Evolutionary conservation across 495 filamentous ascomycete species (phyloP).

Genomic region (Cetradonia linearis): DNA sequence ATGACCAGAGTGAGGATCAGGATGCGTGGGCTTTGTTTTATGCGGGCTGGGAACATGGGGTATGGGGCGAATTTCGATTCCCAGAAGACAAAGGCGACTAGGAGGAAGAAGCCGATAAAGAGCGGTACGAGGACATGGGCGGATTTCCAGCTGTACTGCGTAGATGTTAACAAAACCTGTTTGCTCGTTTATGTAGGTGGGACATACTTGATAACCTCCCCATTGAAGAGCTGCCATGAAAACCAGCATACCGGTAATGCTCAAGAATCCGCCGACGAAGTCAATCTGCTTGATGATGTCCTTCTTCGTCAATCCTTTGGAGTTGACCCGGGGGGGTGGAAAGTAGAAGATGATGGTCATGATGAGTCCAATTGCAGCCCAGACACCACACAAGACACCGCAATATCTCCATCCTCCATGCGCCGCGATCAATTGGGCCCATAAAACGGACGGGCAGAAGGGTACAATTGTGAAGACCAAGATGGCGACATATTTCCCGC

Average conservation of each 20-base stretch:
- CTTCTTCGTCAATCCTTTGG: slow-evolving; percentile 36
- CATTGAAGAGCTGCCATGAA: slow-evolving; percentile 60
- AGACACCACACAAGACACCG: slow-evolving; percentile 48
- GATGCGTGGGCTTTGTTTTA: slow-evolving; percentile 54
- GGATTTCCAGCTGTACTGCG: slow-evolving; percentile 47
- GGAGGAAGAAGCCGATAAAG: slow-evolving; percentile 43
- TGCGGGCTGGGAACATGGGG: slow-evolving; percentile 55
- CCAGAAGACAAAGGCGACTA: slow-evolving; percentile 50
- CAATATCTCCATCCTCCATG: slow-evolving; percentile 54
- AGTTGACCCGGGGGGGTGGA: slow-evolving; percentile 51
- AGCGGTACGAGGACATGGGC: slow-evolving; percentile 51
- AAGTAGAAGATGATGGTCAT: slow-evolving; percentile 55
- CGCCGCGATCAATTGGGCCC: slow-evolving; percentile 56
- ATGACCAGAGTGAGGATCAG: slow-evolving; percentile 56
- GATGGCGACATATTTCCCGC: slow-evolving; percentile 57
- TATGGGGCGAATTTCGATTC: slow-evolving; percentile 49
- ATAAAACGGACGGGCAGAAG: slow-evolving; percentile 58
- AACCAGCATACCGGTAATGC: slow-evolving; percentile 51
- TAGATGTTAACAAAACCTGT: slow-evolving; percentile 12
- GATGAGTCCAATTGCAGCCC: slow-evolving; percentile 52
- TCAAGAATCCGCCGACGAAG: slow-evolving; percentile 56
- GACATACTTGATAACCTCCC: slow-evolving; percentile 52
- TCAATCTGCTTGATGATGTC: slow-evolving; percentile 51
- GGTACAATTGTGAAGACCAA: slow-evolving; percentile 60
- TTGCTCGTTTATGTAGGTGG: background rate